A percentile compares a stretch with the other conserved stretches of the same genome.
These are phyloP conservation scores for Aphanocladium album DNA, from an alignment of 2,329 filamentous ascomycete species.

Conservation along the genomic window DNA sequence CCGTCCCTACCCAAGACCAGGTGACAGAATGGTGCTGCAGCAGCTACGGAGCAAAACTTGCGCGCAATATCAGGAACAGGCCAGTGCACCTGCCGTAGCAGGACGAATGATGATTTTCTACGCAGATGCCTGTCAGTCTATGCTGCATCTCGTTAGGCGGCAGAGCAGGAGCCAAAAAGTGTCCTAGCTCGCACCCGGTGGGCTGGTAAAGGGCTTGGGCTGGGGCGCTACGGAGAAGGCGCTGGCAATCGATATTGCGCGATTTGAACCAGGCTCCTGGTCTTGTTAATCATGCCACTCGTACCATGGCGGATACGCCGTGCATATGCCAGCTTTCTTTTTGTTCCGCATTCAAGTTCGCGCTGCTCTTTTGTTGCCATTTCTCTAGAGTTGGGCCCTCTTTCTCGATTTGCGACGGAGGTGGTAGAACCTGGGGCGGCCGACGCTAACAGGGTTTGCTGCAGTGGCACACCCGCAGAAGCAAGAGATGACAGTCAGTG, in stretches of 20 bases:
- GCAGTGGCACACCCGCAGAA: neutral
- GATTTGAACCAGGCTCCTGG: neutral
- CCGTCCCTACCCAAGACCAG: neutral
- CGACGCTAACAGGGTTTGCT: constrained; percentile 5
- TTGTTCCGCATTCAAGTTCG: neutral
- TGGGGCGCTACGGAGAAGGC: neutral
- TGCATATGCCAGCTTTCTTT: neutral
- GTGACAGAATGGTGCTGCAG: neutral
- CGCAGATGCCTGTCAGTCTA: neutral
- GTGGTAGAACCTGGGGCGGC: constrained; percentile 1
- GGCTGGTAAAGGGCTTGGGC: constrained; percentile 7
- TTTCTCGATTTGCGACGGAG: constrained; percentile 5
- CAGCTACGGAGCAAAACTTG: neutral
- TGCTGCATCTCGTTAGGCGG: neutral
- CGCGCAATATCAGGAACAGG: neutral
- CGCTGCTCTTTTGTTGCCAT: neutral
- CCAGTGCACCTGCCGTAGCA: neutral
- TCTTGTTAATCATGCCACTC: neutral
- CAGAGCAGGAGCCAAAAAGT: neutral
- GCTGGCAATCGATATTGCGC: neutral
- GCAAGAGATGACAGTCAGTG: neutral
- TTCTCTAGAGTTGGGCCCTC: neutral
- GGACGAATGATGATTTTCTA: neutral
- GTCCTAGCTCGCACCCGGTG: neutral
- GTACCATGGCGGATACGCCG: neutral